These are phyloP conservation scores for Psilocybe cyanescens DNA, from an alignment of 768 basidiomycete genomes.

Conservation along the genomic window DNA sequence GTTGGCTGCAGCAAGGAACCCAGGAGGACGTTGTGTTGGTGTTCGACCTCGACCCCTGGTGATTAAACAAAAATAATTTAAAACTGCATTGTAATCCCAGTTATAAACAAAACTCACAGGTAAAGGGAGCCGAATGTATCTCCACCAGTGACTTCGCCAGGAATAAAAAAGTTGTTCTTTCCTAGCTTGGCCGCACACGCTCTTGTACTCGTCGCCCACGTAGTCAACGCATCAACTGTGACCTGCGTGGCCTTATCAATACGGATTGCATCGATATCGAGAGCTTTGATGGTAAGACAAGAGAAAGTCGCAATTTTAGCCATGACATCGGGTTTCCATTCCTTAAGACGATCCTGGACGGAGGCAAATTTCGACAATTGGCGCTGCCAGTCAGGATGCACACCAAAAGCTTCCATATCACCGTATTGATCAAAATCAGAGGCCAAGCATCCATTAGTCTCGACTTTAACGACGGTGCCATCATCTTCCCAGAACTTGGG, in stretches of 20 bases:
- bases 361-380: conserved; percentile 95
- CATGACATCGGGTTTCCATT: conserved; percentile 86
- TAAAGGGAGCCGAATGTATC: conserved; percentile 89
- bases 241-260: conserved; percentile 95
- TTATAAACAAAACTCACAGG: conserved; percentile 51
- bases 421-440: conserved; percentile 96
- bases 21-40: conserved; percentile 66
- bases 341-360: conserved; percentile 93
- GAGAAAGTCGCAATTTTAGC: conserved; percentile 77
- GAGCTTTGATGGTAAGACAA: conserved; percentile 85
- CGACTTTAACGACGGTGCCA: conserved; percentile 62
- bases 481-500: conserved; percentile 84
- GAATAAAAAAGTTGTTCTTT: conserved; percentile 89
- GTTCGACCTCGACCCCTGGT: conserved; percentile 87
- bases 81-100: background rate
- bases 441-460: conserved; percentile 69
- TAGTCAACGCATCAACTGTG: conserved; percentile 77
- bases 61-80: conserved; percentile 1
- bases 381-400: conserved; percentile 93
- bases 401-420: conserved; percentile 98
- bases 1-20: conserved; percentile 72
- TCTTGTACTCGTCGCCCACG: conserved; percentile 77
- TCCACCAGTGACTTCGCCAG: conserved; percentile 95
- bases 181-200: conserved; percentile 71
- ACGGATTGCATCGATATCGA: conserved; percentile 94